Evolutionary conservation across 306 rosid genomes (phyloP).

Genomic region (Trifolium dubium): DNA sequence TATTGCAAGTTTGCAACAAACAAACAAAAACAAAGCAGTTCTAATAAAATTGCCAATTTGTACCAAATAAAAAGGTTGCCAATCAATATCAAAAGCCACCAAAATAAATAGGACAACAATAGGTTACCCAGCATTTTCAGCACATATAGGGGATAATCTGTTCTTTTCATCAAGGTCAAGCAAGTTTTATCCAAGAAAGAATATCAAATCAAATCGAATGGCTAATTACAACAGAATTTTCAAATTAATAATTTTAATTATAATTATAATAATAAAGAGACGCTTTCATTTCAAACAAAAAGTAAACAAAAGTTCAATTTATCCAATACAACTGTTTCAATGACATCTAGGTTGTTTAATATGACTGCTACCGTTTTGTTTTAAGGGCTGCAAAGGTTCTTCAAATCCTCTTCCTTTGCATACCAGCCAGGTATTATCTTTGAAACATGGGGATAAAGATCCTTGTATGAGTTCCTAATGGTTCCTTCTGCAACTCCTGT

Average conservation of each 20-base stretch:
- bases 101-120: background rate
- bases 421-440: constrained; percentile 94
- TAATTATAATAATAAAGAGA: background rate
- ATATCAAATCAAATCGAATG: constrained; percentile 30
- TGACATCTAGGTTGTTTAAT: constrained; percentile 34
- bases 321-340: constrained; percentile 39
- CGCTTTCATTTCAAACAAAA: constrained; percentile 36
- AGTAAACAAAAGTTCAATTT: constrained; percentile 44
- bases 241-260: background rate
- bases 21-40: background rate
- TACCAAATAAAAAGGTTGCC: background rate
- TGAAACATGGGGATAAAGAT: constrained; percentile 84
- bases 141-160: background rate
- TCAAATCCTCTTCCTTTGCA: constrained; percentile 86
- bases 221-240: constrained; percentile 31
- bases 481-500: constrained; percentile 99
- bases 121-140: background rate
- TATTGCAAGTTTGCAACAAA: too few relatives aligned
- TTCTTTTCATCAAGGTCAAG: constrained; percentile 22
- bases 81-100: background rate
- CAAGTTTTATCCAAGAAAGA: constrained; percentile 22
- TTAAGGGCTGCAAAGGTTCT: constrained; percentile 90
- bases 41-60: background rate
- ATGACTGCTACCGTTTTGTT: constrained; percentile 29
- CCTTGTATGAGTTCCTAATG: constrained; percentile 89